These are phyloP conservation scores for Fomitopsis serialis DNA, from an alignment of 768 basidiomycete species.

Conservation along the genomic window DNA sequence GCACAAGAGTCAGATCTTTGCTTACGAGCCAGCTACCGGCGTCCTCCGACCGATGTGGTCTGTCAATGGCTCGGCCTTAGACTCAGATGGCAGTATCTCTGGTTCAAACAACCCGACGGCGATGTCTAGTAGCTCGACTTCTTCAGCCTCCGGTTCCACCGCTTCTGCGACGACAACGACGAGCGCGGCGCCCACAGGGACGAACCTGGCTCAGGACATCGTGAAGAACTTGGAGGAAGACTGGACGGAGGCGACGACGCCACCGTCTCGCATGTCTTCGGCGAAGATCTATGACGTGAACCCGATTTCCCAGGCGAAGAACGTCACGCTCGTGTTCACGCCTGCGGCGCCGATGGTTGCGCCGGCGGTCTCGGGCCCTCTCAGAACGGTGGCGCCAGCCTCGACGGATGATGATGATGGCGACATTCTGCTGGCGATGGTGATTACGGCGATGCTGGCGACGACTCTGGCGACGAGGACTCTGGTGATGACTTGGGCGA, in stretches of 20 bases:
- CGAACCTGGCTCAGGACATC: conserved; percentile 4
- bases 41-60: conserved; percentile 50
- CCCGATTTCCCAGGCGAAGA: conserved; percentile 22
- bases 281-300: conserved; percentile 12
- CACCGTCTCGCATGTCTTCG: conserved; percentile 8
- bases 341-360: conserved; percentile 31
- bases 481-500: neutral
- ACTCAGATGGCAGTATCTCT: conserved; percentile 10
- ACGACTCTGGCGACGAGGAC: neutral
- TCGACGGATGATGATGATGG: neutral
- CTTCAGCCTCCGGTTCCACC: conserved; percentile 2
- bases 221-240: conserved; percentile 11
- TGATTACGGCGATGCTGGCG: conserved; percentile 1
- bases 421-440: neutral
- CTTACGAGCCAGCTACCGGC: conserved; percentile 43
- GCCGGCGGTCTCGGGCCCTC: neutral
- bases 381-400: neutral
- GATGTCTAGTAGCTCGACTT: conserved; percentile 1
- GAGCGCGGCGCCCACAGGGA: conserved; percentile 9
- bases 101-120: neutral
- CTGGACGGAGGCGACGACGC: conserved; percentile 16
- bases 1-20: conserved; percentile 54
- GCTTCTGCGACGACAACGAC: conserved; percentile 15
- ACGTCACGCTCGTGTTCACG: conserved; percentile 51
- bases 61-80: conserved; percentile 21